phyloP scores from a whole-genome alignment of 1,284 basidiomycete genomes.

The Xerocomus nothofagi region DNA sequence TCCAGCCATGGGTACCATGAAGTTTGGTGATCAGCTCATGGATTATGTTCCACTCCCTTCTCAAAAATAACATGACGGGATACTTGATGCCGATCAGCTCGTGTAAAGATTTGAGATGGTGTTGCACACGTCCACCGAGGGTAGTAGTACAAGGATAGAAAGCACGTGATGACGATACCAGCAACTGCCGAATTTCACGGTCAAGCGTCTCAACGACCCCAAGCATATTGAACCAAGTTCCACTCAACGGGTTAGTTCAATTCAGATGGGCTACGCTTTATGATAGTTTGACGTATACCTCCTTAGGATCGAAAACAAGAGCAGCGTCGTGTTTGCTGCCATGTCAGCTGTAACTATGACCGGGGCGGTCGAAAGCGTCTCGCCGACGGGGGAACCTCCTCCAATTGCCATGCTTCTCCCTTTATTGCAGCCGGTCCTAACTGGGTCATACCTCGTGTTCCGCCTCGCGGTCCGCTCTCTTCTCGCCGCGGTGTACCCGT shows the following conservation, averaged over 20 bases:
- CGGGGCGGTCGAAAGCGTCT: not conserved
- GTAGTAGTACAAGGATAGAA: too few relatives aligned
- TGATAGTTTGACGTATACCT: not conserved
- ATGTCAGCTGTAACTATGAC: conserved; percentile 13
- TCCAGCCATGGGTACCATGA: not conserved
- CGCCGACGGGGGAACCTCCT: conserved; percentile 14
- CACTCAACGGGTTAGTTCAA: conserved; percentile 6
- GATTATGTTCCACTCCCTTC: not conserved
- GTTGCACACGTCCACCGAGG: too few relatives aligned
- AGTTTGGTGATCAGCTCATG: not conserved
- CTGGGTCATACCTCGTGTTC: conserved; percentile 14
- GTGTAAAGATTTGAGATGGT: not conserved
- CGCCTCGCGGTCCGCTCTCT: conserved; percentile 16
- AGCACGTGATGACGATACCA: too few relatives aligned
- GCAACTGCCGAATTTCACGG: too few relatives aligned
- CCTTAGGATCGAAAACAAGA: not conserved
- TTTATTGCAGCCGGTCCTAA: conserved; percentile 16
- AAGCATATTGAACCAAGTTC: too few relatives aligned
- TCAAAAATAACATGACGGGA: not conserved
- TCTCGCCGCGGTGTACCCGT: conserved; percentile 29
- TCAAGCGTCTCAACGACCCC: too few relatives aligned
- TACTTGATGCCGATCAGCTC: not conserved
- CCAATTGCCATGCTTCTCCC: conserved; percentile 30
- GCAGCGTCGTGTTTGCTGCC: not conserved
- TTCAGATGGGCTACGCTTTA: not conserved